Conservation (phyloP, 2,329 filamentous ascomycete genomes). For the Macrophomina pseudophaseolina region DNA sequence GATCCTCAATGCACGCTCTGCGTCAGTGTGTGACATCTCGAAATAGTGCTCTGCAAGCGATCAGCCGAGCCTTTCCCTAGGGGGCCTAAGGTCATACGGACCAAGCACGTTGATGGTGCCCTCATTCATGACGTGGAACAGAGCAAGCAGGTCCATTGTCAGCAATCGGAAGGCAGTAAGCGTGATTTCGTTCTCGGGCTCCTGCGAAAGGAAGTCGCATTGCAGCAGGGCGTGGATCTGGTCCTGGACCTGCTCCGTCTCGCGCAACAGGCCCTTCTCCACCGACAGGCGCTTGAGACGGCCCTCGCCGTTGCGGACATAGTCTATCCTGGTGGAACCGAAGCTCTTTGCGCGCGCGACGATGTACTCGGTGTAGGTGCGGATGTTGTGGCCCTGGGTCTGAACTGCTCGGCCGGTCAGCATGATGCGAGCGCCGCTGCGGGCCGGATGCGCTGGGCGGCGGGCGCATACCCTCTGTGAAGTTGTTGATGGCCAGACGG, state of each 20-base stretch:
- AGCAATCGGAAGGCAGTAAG: conserved; percentile 90
- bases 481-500: conserved; percentile 84
- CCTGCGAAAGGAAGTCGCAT: conserved; percentile 87
- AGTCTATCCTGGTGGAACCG: conserved; percentile 84
- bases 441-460: not conserved
- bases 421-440: conserved; percentile 5
- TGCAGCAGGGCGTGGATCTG: conserved; percentile 85
- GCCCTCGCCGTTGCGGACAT: conserved; percentile 81
- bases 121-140: conserved; percentile 96
- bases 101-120: conserved; percentile 96
- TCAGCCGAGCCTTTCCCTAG: conserved; percentile 31
- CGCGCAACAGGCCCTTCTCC: conserved; percentile 88
- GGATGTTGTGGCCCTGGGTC: conserved; percentile 92
- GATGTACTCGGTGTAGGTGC: conserved; percentile 88
- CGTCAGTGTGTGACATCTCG: conserved; percentile 94
- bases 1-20: conserved; percentile 86
- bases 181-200: conserved; percentile 95
- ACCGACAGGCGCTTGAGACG: conserved; percentile 84
- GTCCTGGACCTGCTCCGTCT: conserved; percentile 88
- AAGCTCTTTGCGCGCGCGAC: conserved; percentile 81
- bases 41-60: conserved; percentile 81
- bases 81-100: conserved; percentile 50
- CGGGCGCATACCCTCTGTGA: conserved; percentile 78
- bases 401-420: conserved; percentile 66
- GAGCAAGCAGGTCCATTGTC: conserved; percentile 83